Base-by-base conservation (phyloP, 495 filamentous ascomycete species). In the Daldinia bambusicola region DNA sequence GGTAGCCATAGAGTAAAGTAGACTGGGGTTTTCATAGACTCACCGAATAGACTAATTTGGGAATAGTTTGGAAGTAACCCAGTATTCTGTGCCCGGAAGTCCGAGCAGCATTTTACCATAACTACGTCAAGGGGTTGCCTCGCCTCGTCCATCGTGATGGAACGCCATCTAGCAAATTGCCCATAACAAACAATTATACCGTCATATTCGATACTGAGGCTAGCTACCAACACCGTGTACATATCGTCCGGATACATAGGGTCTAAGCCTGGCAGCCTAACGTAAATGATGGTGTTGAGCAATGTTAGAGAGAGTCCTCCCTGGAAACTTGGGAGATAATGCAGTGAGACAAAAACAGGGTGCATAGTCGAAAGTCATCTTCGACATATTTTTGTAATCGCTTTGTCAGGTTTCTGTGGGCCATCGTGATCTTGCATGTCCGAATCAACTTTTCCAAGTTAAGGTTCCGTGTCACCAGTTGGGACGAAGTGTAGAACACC, bases 381-480 rank as follows among this genome's bases (percentile, higher is more conserved):
- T 63, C 55, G 6, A 62, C 51, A 53, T 9, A 55, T 53, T 57
- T 69, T 69, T 66, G 66, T 73, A 73, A 73, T 73, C 6, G 57
- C 31, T 73, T 73, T 73, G 70, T 73, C 61, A 73, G 61, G 30
- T 34, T 52, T 18, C 40, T 58, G 57, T 50, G 22, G 57, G 55
- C 56, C 45, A 73, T 61, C 67, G 57, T 73, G 70, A 69, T 73
- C 65, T 73, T 69, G 56, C 70, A 69, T 69, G 53, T 55, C 70
- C 70, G 70, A 69, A 43, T 52, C 38, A 37, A 51, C 43, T 45
- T 58, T 73, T 53, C 62, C 57, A 55, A 69, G 61, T 57, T 69
- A 62, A 30, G n/a, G 34, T 34, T 53, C 34, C 61, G 70, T 73
- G 66, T 34, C 51, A 73, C 65, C 12, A 32, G 41, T 37, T 30